phyloP scores from a whole-genome alignment of 139 green algal genomes.

The Coccomyxa sp. region DNA sequence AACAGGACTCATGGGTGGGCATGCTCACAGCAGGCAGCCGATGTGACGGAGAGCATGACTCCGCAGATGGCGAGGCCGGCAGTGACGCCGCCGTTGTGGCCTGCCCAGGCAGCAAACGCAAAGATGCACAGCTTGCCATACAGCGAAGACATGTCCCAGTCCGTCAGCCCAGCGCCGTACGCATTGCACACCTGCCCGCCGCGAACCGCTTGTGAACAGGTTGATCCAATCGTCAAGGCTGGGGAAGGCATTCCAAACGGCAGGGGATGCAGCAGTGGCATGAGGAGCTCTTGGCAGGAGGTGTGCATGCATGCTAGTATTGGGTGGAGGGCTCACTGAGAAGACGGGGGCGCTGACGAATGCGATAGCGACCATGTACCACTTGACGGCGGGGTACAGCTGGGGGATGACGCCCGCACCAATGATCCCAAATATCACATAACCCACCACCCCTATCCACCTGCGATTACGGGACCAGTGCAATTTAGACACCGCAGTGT shows the following conservation, averaged over 20 bases:
- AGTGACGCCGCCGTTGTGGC: conserved; percentile 24
- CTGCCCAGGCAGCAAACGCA: conserved; percentile 41
- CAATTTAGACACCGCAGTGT: too few relatives aligned
- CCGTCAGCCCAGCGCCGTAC: conserved; percentile 43
- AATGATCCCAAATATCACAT: not conserved
- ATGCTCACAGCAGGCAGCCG: not conserved
- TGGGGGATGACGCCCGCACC: conserved; percentile 6
- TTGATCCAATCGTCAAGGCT: too few relatives aligned
- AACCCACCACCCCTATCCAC: conserved; percentile 7
- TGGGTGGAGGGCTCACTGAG: not conserved
- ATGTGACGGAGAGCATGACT: conserved; percentile 26
- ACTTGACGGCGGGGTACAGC: conserved; percentile 28
- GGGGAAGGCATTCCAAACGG: too few relatives aligned
- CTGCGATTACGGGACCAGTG: not conserved
- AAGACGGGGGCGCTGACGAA: not conserved
- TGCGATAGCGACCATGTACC: conserved; percentile 12
- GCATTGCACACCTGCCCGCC: conserved; percentile 22
- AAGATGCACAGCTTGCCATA: conserved; percentile 47
- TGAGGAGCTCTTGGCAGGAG: too few relatives aligned
- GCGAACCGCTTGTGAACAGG: not conserved
- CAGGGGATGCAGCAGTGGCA: too few relatives aligned
- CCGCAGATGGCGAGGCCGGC: conserved; percentile 31
- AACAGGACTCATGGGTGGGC: not conserved
- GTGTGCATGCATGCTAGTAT: too few relatives aligned
- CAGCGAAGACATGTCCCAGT: conserved; percentile 10